Conservation (phyloP, 345 rosid species). For the Firmiana major region DNA sequence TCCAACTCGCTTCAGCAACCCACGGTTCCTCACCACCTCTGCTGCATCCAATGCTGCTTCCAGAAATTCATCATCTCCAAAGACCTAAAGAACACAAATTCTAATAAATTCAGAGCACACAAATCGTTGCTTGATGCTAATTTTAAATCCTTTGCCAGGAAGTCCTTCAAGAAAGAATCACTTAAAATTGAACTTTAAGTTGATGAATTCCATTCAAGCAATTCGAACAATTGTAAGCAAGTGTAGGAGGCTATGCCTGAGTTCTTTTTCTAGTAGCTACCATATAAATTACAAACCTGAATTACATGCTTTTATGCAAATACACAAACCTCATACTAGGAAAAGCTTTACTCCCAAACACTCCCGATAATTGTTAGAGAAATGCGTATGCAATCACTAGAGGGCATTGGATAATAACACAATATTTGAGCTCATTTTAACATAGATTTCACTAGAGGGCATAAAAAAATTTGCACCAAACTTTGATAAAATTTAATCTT, state of each 20-base stretch:
- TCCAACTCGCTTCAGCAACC: constrained; percentile 67
- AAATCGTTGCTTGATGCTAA: background rate
- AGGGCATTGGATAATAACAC: background rate
- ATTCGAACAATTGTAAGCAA: background rate
- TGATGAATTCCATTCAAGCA: background rate
- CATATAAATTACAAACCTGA: background rate
- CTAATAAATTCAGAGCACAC: background rate
- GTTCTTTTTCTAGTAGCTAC: background rate
- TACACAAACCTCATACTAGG: background rate
- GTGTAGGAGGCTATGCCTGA: background rate
- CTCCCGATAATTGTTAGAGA: background rate
- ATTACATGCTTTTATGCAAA: background rate
- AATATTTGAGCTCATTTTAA: background rate
- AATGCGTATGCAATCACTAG: background rate
- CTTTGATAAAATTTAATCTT: background rate
- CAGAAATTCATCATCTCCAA: constrained; percentile 50
- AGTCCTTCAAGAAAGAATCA: background rate
- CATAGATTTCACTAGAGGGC: background rate
- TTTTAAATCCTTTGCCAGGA: background rate
- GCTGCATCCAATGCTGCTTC: constrained; percentile 56
- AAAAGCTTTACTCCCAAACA: background rate
- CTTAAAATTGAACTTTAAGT: background rate
- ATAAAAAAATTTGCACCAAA: background rate
- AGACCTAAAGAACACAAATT: constrained; percentile 38
- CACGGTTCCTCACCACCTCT: constrained; percentile 64